Base-by-base conservation (phyloP, 768 basidiomycete genomes). In the Roridomyces roridus region DNA sequence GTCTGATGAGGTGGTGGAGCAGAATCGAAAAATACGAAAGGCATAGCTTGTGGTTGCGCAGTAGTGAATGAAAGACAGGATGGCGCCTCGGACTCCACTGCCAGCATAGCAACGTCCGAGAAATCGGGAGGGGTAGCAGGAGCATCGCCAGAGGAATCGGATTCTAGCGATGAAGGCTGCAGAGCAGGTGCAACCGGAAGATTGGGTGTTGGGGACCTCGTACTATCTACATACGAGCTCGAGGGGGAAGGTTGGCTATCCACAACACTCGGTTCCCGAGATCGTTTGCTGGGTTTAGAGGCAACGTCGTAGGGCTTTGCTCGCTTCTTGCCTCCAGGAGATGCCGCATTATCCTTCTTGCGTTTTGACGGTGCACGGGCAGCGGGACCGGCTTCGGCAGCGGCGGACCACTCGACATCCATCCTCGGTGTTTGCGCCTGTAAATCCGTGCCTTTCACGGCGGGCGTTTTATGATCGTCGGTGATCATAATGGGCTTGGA, bases 401-500 rank as follows among this genome's bases (percentile, higher is more conserved):
- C 17, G 64, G 56, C 34, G 64, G 80, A 69, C 87, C 86, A 88
- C 25, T 85, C 84, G 35, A 76, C 67, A 48, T 82, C 80, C 23
- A 74, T 63, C 35, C 71, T 69, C 44, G 73, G 60, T 31, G 76
- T 68, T n/a, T 61, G 69, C 52, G 68, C 63, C 12, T 65, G 49
- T 29, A 75, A 70, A 46, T 76, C 80, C 59, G 68, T 24, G 17
- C 39, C 24, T 46, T 62, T 65, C 12, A 65, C 55, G 60, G 44
- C 72, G 44, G 71, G 64, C 4, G 77, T 94, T 76, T 99, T 99
- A 77, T 99, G 97, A 72, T 99, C 97, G 76, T 99, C 97, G 2
- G 96, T 99, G 63, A 98, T 98, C 88, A 98, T 96, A 64, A 99
- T 95, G 4, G 96, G 94, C 26, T 87, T 85, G 2, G 94, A 92